Evolutionary conservation across 2,329 filamentous ascomycete species (phyloP).

Genomic region (Exophiala dermatitidis): DNA sequence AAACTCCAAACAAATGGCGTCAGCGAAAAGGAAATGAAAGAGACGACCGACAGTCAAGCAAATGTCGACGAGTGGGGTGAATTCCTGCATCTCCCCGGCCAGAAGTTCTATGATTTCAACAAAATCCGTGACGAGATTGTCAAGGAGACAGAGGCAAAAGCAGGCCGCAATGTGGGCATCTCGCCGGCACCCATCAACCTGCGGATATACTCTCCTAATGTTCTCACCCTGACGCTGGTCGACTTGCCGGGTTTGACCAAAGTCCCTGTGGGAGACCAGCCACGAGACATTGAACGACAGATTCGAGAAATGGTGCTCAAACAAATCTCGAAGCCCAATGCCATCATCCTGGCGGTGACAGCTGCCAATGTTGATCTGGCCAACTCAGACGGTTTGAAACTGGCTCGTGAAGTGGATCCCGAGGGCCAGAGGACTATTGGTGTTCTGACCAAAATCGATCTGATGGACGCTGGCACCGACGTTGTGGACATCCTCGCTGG

Average conservation of each 20-base stretch:
- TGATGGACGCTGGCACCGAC: slow-evolving; percentile 98
- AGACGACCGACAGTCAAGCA: slow-evolving; percentile 72
- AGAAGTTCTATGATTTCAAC: slow-evolving; percentile 97
- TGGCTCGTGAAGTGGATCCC: slow-evolving; percentile 92
- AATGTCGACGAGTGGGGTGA: slow-evolving; percentile 97
- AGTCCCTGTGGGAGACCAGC: slow-evolving; percentile 93
- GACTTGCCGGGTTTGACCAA: slow-evolving; percentile 95
- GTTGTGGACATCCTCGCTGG: slow-evolving; percentile 98
- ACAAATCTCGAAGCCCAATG: slow-evolving; percentile 97
- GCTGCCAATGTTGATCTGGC: slow-evolving; percentile 96
- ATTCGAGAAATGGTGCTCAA: slow-evolving; percentile 98
- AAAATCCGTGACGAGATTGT: slow-evolving; percentile 98
- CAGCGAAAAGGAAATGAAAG: slow-evolving; percentile 56
- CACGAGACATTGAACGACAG: slow-evolving; percentile 91
- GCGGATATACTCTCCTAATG: slow-evolving; percentile 96
- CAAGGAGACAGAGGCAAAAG: slow-evolving; percentile 92
- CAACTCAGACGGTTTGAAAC: slow-evolving; percentile 94
- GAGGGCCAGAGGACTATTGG: slow-evolving; percentile 97
- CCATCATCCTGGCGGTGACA: slow-evolving; percentile 93
- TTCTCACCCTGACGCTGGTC: slow-evolving; percentile 91
- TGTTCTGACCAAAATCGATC: slow-evolving; percentile 95
- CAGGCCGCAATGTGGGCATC: slow-evolving; percentile 91
- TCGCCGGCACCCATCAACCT: slow-evolving; percentile 95
- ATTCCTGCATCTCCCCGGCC: slow-evolving; percentile 93
- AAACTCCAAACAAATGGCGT: slow-evolving; percentile 65